Base-by-base conservation (phyloP, 768 basidiomycete genomes). In the Trametes gibbosa region DNA sequence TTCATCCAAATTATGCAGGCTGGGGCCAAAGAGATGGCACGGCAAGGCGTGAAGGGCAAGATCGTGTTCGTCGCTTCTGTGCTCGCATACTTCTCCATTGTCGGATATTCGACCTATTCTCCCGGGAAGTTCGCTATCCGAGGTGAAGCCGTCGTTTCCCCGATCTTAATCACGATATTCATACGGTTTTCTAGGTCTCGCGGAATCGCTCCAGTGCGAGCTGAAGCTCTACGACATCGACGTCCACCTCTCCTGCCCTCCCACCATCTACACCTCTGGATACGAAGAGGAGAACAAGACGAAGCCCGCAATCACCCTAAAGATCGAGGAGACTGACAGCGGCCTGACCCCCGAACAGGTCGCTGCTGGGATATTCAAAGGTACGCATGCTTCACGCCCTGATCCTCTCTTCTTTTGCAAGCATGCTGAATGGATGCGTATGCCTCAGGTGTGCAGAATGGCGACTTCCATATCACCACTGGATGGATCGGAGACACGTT, bases 51-150 rank as follows among this genome's bases (percentile, higher is more conserved):
- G 23, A 79, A 81, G 58, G 83, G 88, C 21, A 92, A 88, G 67
- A 85, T 94, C 39, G 77, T 90, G 12, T 82, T 96, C 43, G 82
- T 91, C n/a, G 85, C 85, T 1, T 92, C 90, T 0, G 82, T 85
- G 5, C 73, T 94, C 17, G 89, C 84, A 1, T 85, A 85, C 65
- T 86, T 92, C 78, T 80, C 83, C 1, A 83, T 94, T 55, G 73
- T 89, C 5, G 94, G 94, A 0, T 96, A 86, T 65, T 77, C 87
- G 2, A 81, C 84, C 0, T 96, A 96, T 71, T 76, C 89, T 0
- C 92, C 93, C 0, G 87, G 84, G 8, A 97, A 96, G 69, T 87
- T 89, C 66, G 95, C 95, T 7, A 69, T 96, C 6, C 76, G 91
- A 74, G 93, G 93, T 92, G 64, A 35, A 9, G 37, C 41, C 21